These are phyloP conservation scores for Colletotrichum liriopes DNA, from an alignment of 2,329 filamentous ascomycete genomes.

Conservation along the genomic window DNA sequence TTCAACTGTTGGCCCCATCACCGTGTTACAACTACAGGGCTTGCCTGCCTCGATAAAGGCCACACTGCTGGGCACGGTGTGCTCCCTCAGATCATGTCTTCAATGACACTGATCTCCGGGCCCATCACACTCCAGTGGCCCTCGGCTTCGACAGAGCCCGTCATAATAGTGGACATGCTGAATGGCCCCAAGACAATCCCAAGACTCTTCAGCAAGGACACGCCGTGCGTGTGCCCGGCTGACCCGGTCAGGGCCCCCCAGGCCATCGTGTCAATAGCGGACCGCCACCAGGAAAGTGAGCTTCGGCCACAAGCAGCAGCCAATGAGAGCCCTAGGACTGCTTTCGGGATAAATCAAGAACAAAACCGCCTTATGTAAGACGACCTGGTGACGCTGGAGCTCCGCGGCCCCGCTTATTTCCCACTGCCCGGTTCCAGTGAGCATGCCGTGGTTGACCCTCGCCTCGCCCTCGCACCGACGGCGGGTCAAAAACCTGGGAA, in stretches of 20 bases:
- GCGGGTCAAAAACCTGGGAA: too few species aligned
- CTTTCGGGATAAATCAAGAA: slow-evolving; percentile 3
- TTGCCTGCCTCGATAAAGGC: neutral
- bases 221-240: slow-evolving; percentile 38
- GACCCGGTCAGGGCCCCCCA: slow-evolving; percentile 30
- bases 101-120: slow-evolving; percentile 16
- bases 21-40: neutral
- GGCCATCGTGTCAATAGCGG: slow-evolving; percentile 8
- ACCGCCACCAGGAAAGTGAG: neutral
- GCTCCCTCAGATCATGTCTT: neutral
- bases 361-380: slow-evolving; percentile 29
- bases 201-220: slow-evolving; percentile 29
- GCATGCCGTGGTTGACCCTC: neutral
- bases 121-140: neutral
- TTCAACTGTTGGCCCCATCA: neutral
- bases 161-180: slow-evolving; percentile 33
- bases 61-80: neutral
- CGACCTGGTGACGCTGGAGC: slow-evolving; percentile 9
- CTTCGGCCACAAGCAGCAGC: neutral
- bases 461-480: neutral
- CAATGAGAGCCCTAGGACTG: slow-evolving; percentile 11
- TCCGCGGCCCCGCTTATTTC: slow-evolving; percentile 8
- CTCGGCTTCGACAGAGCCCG: slow-evolving; percentile 7
- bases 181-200: slow-evolving; percentile 5
- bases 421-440: neutral